Base-by-base conservation (phyloP, 306 rosid genomes). In the Ormosia semicastrata region DNA sequence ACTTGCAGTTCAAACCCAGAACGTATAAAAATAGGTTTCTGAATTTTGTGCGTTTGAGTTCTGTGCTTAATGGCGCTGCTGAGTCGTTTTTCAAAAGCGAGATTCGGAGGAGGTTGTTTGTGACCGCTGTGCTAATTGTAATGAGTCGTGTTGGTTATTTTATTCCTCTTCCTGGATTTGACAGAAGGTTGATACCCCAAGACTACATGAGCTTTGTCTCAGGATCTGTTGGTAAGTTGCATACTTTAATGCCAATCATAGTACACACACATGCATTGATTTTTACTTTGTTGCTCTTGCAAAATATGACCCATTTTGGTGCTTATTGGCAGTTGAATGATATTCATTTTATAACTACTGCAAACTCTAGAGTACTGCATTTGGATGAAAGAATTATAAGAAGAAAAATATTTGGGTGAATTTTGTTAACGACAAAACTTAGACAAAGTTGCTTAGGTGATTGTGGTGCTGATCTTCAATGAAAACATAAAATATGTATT, bases 111-210 rank as follows among this genome's bases (percentile, higher is more conserved):
- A 89, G 99, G 85, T 71, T 95, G 77, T 95, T 88, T 17, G 97
- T 95, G 67, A 95, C 98, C 14, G 95, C 97, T 4, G 90, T 88
- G 57, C 81, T 95, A 46, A 93, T 95, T 86, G 87, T 95, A 40
- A 52, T 93, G 39, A 95, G 99, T 80, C 99, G 99, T 3, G 77
- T 95, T 33, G 98, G 99, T 18, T 95, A 95, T 88, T 95, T 95
- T 83, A 88, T 93, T 83, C 99, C 99, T 58, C 92, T 95, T 57
- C 99, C 99, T 17, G 99, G 99, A 37, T 93, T 90, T 87, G 98
- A 95, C 76, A 86, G 99, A 79, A 90, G 99, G 89, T 82, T 95
- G 93, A 92, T 95, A 79, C 98, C 99, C 6, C 92, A 87, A 78
- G 98, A 95, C 71, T 95, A 93, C 80, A 85, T 95, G 34, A 93